These are phyloP conservation scores for Mangifera indica DNA, from an alignment of 345 rosid genomes.

Conservation along the genomic window DNA sequence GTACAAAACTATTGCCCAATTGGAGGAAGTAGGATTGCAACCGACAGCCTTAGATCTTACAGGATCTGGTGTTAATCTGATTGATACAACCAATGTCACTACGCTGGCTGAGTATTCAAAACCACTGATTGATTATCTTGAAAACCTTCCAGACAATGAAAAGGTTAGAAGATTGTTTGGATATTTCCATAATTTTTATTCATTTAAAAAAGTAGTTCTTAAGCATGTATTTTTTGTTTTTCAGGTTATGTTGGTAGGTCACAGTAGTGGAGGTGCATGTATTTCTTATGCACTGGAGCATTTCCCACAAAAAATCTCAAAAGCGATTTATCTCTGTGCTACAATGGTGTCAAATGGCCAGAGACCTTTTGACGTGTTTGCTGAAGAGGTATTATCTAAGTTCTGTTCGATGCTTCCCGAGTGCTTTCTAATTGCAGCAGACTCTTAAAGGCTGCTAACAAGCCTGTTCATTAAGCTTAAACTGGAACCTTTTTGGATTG, in stretches of 20 bases:
- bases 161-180: constrained; percentile 43
- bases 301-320: constrained; percentile 71
- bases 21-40: constrained; percentile 80
- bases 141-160: constrained; percentile 75
- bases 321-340: constrained; percentile 84
- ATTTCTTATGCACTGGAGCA: constrained; percentile 80
- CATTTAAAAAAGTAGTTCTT: background rate
- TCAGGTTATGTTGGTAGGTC: constrained; percentile 90
- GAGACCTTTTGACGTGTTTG: constrained; percentile 89
- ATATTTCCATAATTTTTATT: background rate
- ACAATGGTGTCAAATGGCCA: constrained; percentile 88
- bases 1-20: constrained; percentile 78
- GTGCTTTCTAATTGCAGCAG: background rate
- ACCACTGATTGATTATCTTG: constrained; percentile 64
- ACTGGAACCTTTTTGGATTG: background rate
- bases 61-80: constrained; percentile 83
- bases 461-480: background rate
- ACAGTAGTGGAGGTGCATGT: constrained; percentile 89
- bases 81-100: constrained; percentile 58
- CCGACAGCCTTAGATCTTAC: constrained; percentile 77
- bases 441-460: background rate
- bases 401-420: background rate
- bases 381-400: constrained; percentile 67
- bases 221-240: constrained; percentile 7
- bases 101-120: constrained; percentile 81